Percentiles rank a stretch among this genome's conserved stretches.
Evolutionary conservation across 768 basidiomycete species (phyloP).

Genomic region (Boletus rex-veris): DNA sequence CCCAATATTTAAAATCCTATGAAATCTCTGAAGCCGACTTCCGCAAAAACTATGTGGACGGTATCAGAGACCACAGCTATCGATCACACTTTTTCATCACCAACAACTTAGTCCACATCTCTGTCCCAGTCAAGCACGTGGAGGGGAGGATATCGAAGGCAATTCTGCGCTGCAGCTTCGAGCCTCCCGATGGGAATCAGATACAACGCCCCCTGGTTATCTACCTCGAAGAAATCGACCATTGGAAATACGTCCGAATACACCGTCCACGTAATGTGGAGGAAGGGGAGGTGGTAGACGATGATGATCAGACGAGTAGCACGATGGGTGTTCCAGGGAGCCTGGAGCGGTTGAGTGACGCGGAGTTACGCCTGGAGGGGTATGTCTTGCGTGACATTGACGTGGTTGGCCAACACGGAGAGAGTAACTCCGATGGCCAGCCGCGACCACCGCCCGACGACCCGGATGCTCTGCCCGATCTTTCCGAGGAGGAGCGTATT

Average conservation of each 20-base stretch:
- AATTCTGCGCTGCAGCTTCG: slow-evolving; percentile 24
- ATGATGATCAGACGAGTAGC: neutral
- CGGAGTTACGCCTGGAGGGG: slow-evolving; percentile 8
- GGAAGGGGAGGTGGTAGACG: neutral
- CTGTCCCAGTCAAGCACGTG: slow-evolving; percentile 17
- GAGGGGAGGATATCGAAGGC: slow-evolving; percentile 17
- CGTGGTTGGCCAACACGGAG: slow-evolving; percentile 4
- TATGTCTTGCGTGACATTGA: slow-evolving; percentile 11
- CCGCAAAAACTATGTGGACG: slow-evolving; percentile 16
- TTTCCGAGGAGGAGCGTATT: slow-evolving; percentile 18
- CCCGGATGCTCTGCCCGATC: slow-evolving; percentile 5
- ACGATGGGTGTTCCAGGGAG: slow-evolving; percentile 11
- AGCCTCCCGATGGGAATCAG: slow-evolving; percentile 5
- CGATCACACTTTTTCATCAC: slow-evolving; percentile 15
- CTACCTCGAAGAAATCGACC: slow-evolving; percentile 18
- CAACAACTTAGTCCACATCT: slow-evolving; percentile 23
- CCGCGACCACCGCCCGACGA: neutral
- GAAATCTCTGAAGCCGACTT: slow-evolving; percentile 22
- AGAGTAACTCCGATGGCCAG: neutral
- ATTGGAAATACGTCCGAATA: slow-evolving; percentile 11
- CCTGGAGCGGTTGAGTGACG: slow-evolving; percentile 17
- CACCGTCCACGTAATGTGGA: slow-evolving; percentile 6
- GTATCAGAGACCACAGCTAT: slow-evolving; percentile 10
- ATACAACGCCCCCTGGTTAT: slow-evolving; percentile 21
- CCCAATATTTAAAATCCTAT: slow-evolving; percentile 17